phyloP scores from a whole-genome alignment of 2,329 filamentous ascomycete genomes.

The Aschersonia sp. region DNA sequence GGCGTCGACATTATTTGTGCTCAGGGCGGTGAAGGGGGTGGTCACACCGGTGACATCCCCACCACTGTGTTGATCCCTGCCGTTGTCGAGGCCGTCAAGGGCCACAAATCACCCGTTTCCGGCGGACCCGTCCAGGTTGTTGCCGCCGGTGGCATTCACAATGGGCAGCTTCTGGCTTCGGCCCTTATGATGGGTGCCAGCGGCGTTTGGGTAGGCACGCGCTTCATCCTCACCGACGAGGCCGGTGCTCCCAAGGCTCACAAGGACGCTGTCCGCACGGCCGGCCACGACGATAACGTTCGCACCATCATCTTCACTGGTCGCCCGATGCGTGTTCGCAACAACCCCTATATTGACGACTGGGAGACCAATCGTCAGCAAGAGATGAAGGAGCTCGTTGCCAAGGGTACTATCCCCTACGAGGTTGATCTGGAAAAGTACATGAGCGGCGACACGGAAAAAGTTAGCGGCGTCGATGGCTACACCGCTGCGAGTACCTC shows the following conservation, averaged over 20 bases:
- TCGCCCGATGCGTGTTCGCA: conserved; percentile 82
- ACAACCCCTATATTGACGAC: conserved; percentile 84
- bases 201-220: conserved; percentile 92
- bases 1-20: conserved; percentile 96
- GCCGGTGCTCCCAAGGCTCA: conserved; percentile 86
- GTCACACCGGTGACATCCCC: conserved; percentile 88
- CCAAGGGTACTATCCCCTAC: conserved; percentile 82
- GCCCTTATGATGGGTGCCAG: conserved; percentile 83
- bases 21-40: conserved; percentile 93
- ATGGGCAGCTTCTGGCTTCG: conserved; percentile 78
- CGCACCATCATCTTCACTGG: conserved; percentile 98
- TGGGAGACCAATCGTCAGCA: conserved; percentile 85
- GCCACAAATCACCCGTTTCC: conserved; percentile 74
- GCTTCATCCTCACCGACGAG: conserved; percentile 89
- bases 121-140: conserved; percentile 81
- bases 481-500: conserved; percentile 50
- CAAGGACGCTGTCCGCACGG: conserved; percentile 87
- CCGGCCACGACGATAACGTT: conserved; percentile 89
- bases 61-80: conserved; percentile 87
- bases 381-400: conserved; percentile 86
- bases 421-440: conserved; percentile 88
- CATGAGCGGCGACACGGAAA: conserved; percentile 47
- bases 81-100: conserved; percentile 68
- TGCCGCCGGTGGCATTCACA: conserved; percentile 87
- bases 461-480: conserved; percentile 27